Conservation (phyloP, 768 basidiomycete genomes). For the Serendipita vermifera region DNA sequence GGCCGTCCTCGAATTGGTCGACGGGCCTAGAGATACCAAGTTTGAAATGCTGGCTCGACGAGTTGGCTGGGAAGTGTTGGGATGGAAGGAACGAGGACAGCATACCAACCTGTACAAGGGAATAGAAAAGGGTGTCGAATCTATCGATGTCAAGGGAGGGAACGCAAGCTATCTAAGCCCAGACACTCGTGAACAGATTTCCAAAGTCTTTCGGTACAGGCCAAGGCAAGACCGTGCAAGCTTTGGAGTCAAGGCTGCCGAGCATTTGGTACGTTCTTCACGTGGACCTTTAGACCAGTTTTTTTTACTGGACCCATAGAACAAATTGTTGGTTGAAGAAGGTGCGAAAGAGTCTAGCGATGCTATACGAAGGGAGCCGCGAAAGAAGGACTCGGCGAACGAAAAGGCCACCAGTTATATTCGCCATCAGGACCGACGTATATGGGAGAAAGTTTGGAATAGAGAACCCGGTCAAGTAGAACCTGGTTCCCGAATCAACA, state of each 20-base stretch:
- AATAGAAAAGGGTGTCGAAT: not conserved
- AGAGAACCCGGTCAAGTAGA: not conserved
- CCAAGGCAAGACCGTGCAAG: not conserved
- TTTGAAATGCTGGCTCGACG: constrained; percentile 82
- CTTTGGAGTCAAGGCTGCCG: not conserved
- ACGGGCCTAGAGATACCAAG: constrained; percentile 78
- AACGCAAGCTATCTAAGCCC: not conserved
- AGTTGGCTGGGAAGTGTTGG: constrained; percentile 63
- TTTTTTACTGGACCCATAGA: not conserved
- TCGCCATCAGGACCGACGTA: not conserved
- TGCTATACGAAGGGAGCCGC: not conserved
- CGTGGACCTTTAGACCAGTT: not conserved
- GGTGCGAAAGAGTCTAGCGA: not conserved
- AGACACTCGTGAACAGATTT: constrained; percentile 15
- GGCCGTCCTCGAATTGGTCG: constrained; percentile 89
- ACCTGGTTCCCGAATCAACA: not conserved
- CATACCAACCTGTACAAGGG: not conserved
- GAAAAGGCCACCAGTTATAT: not conserved
- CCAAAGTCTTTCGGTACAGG: constrained; percentile 18
- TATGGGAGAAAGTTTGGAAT: not conserved
- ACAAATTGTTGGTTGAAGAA: not conserved
- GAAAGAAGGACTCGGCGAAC: not conserved
- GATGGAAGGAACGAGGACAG: constrained; percentile 14
- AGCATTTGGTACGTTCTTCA: not conserved
- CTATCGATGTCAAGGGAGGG: not conserved